Evolutionary conservation across 2,329 filamentous ascomycete species (phyloP).

Genomic region (Amylocarpus encephaloides): DNA sequence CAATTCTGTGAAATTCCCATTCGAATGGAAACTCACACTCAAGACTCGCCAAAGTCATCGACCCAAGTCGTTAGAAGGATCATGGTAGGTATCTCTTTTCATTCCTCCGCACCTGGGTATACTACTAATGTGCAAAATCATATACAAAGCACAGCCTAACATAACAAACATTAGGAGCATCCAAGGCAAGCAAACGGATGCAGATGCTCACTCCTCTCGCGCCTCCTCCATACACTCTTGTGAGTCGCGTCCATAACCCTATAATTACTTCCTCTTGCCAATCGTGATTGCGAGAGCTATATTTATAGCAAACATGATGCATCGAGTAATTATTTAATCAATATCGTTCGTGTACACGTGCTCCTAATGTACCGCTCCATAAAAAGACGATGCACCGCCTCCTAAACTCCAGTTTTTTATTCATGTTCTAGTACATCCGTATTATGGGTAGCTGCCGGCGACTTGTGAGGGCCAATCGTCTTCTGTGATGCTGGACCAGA

Average conservation of each 20-base stretch:
- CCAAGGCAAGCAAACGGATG: constrained; percentile 14
- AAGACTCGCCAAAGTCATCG: neutral
- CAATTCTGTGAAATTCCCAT: too few species aligned
- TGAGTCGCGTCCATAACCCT: neutral
- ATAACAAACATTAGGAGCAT: constrained; percentile 12
- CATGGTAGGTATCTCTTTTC: constrained; percentile 5
- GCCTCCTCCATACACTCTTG: neutral
- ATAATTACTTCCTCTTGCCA: constrained; percentile 10
- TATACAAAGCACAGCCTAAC: constrained; percentile 23
- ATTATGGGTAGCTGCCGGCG: constrained; percentile 28
- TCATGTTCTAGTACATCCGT: constrained; percentile 6
- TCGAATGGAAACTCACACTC: neutral
- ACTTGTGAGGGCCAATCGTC: constrained; percentile 81
- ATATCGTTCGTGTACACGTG: constrained; percentile 22
- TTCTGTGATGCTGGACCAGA: constrained; percentile 99
- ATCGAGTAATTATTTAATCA: constrained; percentile 21
- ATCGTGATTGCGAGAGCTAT: constrained; percentile 1
- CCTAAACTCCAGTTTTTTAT: constrained; percentile 25
- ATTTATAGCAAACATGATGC: constrained; percentile 12
- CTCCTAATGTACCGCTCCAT: constrained; percentile 19
- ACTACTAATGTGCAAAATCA: constrained; percentile 28
- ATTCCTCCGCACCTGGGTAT: constrained; percentile 28
- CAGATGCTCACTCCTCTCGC: neutral
- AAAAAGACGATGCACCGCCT: constrained; percentile 15
- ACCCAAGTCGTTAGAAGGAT: neutral